Evolutionary conservation across 331 rosid genomes (phyloP).

Genomic region (Saraca asoca): DNA sequence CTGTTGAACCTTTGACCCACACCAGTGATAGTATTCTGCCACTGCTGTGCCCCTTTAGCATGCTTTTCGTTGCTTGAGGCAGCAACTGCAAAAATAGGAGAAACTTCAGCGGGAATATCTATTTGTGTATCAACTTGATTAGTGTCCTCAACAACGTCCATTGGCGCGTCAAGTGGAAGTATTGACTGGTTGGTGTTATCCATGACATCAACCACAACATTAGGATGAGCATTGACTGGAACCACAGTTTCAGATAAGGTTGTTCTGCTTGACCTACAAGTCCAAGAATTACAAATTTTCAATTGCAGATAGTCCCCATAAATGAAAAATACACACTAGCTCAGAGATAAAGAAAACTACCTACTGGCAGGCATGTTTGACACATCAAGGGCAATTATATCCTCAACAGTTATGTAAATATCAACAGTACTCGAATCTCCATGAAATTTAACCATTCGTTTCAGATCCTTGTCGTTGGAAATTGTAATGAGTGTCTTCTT

Average conservation of each 20-base stretch:
- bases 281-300: constrained; percentile 30
- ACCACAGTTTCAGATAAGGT: constrained; percentile 83
- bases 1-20: constrained; percentile 70
- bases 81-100: constrained; percentile 44
- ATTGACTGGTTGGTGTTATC: constrained; percentile 43
- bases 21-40: constrained; percentile 70
- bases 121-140: constrained; percentile 44
- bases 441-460: constrained; percentile 85
- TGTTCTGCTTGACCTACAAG: constrained; percentile 90
- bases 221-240: constrained; percentile 51
- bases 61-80: constrained; percentile 42
- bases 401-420: constrained; percentile 64
- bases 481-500: constrained; percentile 82
- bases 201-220: constrained; percentile 38
- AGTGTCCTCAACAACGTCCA: constrained; percentile 45
- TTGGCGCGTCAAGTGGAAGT: constrained; percentile 46
- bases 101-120: constrained; percentile 39
- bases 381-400: constrained; percentile 52
- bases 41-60: constrained; percentile 62
- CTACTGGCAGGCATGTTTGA: constrained; percentile 91
- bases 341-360: constrained; percentile 64
- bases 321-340: constrained; percentile 24
- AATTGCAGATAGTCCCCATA: constrained; percentile 19
- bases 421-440: constrained; percentile 62
- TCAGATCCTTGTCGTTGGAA: constrained; percentile 91